Evolutionary conservation across 257 asterid species (phyloP).

Genomic region (Petunia secreta): DNA sequence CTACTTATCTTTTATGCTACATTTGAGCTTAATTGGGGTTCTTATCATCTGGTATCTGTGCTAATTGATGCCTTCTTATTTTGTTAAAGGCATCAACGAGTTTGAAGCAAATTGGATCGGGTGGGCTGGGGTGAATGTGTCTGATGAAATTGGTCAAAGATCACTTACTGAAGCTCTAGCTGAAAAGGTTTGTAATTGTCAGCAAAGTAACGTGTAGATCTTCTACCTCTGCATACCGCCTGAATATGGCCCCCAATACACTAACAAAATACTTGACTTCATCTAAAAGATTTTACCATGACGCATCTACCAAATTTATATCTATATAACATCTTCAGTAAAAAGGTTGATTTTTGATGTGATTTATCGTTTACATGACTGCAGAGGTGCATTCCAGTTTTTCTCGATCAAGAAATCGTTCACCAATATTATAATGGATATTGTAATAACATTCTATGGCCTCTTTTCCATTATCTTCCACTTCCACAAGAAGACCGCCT

Average conservation of each 20-base stretch:
- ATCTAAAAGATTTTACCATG: conserved; percentile 3
- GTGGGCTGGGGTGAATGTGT: conserved; percentile 97
- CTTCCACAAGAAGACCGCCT: conserved; percentile 93
- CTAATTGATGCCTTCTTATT: conserved; percentile 26
- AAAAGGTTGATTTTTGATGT: conserved; percentile 15
- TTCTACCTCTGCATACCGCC: not conserved
- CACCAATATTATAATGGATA: conserved; percentile 87
- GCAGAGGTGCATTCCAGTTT: conserved; percentile 92
- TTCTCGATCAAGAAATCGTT: conserved; percentile 79
- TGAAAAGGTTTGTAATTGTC: conserved; percentile 61
- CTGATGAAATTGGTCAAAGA: conserved; percentile 82
- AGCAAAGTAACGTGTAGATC: conserved; percentile 18
- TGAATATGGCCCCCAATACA: not conserved
- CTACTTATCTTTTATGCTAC: conserved; percentile 9
- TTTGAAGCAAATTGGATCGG: conserved; percentile 97
- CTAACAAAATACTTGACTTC: not conserved
- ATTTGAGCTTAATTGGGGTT: conserved; percentile 16
- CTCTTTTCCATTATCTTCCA: conserved; percentile 90
- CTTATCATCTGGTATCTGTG: conserved; percentile 1
- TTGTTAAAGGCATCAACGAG: conserved; percentile 71
- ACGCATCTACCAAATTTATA: conserved; percentile 1
- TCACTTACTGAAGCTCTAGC: conserved; percentile 83
- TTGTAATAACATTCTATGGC: conserved; percentile 92
- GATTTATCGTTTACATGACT: not conserved
- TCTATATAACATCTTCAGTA: not conserved